phyloP scores from a whole-genome alignment of 768 basidiomycete genomes.

The Multifurca ochricompacta region DNA sequence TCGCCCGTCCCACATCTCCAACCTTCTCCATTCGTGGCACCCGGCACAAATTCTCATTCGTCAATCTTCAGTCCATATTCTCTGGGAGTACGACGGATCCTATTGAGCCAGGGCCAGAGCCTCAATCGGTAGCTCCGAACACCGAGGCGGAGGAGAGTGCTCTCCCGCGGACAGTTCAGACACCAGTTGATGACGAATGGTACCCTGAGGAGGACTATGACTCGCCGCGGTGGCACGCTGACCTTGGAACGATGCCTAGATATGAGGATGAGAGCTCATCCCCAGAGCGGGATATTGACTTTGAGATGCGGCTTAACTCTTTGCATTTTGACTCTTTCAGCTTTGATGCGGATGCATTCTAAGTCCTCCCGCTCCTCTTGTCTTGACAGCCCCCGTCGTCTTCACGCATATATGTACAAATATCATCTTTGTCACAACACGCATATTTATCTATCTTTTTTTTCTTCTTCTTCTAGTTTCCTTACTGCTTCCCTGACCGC shows the following conservation, averaged over 20 bases:
- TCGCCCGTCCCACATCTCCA: slow-evolving; percentile 17
- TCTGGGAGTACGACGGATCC: slow-evolving; percentile 2
- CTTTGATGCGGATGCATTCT: slow-evolving; percentile 55
- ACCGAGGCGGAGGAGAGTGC: not conserved
- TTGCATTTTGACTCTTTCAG: slow-evolving; percentile 66
- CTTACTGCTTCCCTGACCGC: slow-evolving; percentile 1
- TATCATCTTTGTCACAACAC: slow-evolving; percentile 10
- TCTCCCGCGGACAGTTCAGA: not conserved
- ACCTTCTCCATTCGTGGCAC: slow-evolving; percentile 25
- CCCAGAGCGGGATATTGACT: slow-evolving; percentile 33
- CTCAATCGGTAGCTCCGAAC: not conserved
- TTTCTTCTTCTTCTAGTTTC: not conserved
- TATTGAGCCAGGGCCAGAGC: slow-evolving; percentile 10
- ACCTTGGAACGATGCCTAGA: not conserved
- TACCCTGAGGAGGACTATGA: slow-evolving; percentile 15
- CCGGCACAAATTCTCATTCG: slow-evolving; percentile 28
- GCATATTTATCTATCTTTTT: not conserved
- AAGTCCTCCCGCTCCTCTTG: slow-evolving; percentile 22
- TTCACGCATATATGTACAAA: slow-evolving; percentile 8
- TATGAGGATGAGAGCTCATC: not conserved
- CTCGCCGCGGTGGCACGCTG: slow-evolving; percentile 11
- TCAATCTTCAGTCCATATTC: slow-evolving; percentile 30
- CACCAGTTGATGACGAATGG: slow-evolving; percentile 13
- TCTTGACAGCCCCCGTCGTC: not conserved
- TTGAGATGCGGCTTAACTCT: slow-evolving; percentile 66